Evolutionary conservation across 495 filamentous ascomycete species (phyloP).

Genomic region (Niebla homalea): DNA sequence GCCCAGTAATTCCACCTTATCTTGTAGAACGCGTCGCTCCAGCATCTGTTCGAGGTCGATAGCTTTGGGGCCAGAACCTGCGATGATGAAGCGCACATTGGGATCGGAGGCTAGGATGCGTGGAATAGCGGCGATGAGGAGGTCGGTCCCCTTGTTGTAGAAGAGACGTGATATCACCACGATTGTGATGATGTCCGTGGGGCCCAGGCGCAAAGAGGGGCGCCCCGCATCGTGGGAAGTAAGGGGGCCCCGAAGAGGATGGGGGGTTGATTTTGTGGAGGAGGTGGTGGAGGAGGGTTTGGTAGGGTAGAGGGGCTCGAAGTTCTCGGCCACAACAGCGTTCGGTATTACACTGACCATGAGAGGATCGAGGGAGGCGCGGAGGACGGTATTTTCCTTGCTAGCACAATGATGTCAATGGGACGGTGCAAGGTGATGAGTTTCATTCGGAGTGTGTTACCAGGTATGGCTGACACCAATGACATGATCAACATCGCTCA

Average conservation of each 20-base stretch:
- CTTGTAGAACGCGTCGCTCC: conserved; percentile 88
- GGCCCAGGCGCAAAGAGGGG: conserved; percentile 47
- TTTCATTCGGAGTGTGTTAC: conserved; percentile 31
- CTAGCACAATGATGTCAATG: conserved; percentile 28
- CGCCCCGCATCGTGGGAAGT: conserved; percentile 24
- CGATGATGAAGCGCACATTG: conserved; percentile 94
- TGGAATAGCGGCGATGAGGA: conserved; percentile 86
- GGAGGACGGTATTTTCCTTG: conserved; percentile 95
- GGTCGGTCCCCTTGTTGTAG: conserved; percentile 96
- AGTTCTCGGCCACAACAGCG: conserved; percentile 92
- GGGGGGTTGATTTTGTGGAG: conserved; percentile 8
- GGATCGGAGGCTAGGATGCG: conserved; percentile 78
- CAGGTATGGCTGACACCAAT: conserved; percentile 98
- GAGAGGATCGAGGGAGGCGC: conserved; percentile 84
- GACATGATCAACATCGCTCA: conserved; percentile 96
- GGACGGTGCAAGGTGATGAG: background rate
- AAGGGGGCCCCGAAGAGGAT: conserved; percentile 17
- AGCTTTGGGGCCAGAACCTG: conserved; percentile 85
- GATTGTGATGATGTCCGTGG: conserved; percentile 82
- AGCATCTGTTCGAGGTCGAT: conserved; percentile 98
- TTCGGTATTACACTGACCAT: conserved; percentile 98
- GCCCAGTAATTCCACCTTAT: conserved; percentile 82
- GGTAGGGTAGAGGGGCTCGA: conserved; percentile 47
- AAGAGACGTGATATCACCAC: conserved; percentile 95
- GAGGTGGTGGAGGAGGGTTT: conserved; percentile 19